Evolutionary conservation across 257 asterid species (phyloP).

Genomic region (Plantago ovata): DNA sequence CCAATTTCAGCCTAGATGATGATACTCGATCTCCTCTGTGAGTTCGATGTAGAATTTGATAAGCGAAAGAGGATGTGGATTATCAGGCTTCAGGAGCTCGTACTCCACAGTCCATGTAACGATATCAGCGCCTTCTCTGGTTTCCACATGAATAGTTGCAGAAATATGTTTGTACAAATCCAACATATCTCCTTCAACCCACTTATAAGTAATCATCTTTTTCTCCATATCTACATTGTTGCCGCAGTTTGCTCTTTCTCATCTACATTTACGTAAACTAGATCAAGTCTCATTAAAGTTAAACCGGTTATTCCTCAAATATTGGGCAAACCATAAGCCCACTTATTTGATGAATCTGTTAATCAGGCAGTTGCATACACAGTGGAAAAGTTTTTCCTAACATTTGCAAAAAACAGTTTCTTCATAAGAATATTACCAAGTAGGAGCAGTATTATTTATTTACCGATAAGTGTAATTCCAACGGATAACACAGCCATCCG

Average conservation of each 20-base stretch:
- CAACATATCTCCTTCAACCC: slow-evolving; percentile 6
- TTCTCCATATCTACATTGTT: slow-evolving; percentile 5
- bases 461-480: slow-evolving; percentile 9
- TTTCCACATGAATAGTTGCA: background rate
- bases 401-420: too few species aligned
- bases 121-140: background rate
- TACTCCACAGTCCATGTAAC: background rate
- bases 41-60: background rate
- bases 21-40: background rate
- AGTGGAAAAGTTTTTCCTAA: too few species aligned
- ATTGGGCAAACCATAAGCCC: too few species aligned
- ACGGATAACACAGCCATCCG: background rate
- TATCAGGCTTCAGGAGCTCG: background rate
- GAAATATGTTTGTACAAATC: slow-evolving; percentile 2
- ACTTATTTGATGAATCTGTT: too few species aligned
- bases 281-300: too few species aligned
- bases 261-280: background rate
- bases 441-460: background rate
- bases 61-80: slow-evolving; percentile 2
- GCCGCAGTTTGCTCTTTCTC: background rate
- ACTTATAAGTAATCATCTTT: slow-evolving; percentile 1
- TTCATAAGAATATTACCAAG: too few species aligned
- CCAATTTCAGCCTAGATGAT: background rate
- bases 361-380: too few species aligned
- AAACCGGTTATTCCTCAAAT: too few species aligned